Conservation (phyloP, 2,329 filamentous ascomycete species). For the Talaromyces sp. region DNA sequence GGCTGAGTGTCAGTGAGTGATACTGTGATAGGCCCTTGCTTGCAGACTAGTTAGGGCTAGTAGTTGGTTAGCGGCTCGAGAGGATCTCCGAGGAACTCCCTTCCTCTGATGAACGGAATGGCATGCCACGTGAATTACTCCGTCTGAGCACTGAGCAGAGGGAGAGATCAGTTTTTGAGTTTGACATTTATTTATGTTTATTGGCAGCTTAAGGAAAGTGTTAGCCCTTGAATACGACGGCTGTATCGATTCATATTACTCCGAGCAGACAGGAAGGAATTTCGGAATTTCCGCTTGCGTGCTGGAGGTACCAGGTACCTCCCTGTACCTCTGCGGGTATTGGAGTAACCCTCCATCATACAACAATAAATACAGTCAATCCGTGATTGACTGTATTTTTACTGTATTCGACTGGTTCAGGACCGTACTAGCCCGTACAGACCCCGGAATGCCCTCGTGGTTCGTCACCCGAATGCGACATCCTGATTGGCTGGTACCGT, state of each 20-base stretch:
- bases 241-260: neutral
- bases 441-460: neutral
- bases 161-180: too few relatives aligned
- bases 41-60: neutral
- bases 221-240: neutral
- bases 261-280: neutral
- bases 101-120: too few relatives aligned
- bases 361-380: too few relatives aligned
- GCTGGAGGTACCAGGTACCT: too few relatives aligned
- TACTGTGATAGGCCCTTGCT: constrained; percentile 1
- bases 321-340: too few relatives aligned
- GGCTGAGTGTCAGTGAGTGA: neutral
- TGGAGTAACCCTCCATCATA: too few relatives aligned
- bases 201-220: too few relatives aligned
- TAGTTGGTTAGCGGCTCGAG: neutral
- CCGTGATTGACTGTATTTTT: too few relatives aligned
- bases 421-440: neutral
- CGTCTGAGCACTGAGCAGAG: too few relatives aligned
- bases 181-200: too few relatives aligned
- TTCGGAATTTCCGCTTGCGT: too few relatives aligned
- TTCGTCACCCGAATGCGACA: neutral
- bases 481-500: neutral
- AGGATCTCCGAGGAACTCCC: constrained; percentile 1
- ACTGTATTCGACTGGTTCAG: too few relatives aligned
- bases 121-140: constrained; percentile 1